Conservation (phyloP, 768 basidiomycete genomes). For the Lepiota venenata region DNA sequence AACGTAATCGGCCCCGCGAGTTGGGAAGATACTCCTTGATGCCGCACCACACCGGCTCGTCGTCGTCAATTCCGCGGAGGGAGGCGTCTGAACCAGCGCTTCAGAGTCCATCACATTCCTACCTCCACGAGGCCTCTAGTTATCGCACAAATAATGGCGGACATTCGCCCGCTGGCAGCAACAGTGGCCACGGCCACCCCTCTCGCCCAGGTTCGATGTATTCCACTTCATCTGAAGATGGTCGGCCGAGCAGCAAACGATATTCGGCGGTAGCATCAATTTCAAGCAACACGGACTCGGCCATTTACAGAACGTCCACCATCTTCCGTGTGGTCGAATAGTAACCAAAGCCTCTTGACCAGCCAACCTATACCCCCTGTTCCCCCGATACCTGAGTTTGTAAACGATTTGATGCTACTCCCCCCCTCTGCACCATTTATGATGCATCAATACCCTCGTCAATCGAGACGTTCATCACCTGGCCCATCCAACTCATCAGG, state of each 20-base stretch:
- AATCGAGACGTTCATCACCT: constrained; percentile 31
- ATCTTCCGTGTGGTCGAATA: constrained; percentile 37
- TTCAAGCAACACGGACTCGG: constrained; percentile 13
- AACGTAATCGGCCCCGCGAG: constrained; percentile 39
- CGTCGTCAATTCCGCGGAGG: constrained; percentile 36
- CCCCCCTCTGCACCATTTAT: constrained; percentile 77
- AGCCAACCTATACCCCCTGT: constrained; percentile 40
- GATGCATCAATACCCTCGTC: constrained; percentile 56
- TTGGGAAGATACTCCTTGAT: constrained; percentile 36
- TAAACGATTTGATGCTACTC: constrained; percentile 64
- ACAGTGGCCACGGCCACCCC: constrained; percentile 27
- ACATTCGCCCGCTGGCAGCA: constrained; percentile 14
- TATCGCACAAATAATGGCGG: constrained; percentile 13
- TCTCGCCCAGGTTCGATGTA: constrained; percentile 57
- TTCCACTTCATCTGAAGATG: constrained; percentile 57
- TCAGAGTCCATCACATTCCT: constrained; percentile 26
- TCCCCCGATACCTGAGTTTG: constrained; percentile 39
- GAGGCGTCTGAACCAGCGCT: constrained; percentile 43
- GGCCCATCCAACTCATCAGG: constrained; percentile 29
- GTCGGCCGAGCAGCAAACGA: constrained; percentile 38
- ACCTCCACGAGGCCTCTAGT: constrained; percentile 1
- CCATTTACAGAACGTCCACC: constrained; percentile 26
- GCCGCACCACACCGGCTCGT: constrained; percentile 30
- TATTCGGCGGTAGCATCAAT: constrained; percentile 32
- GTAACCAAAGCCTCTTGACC: constrained; percentile 31